Evolutionary conservation across 768 basidiomycete genomes (phyloP).

Genomic region (Leccinellum luteum): DNA sequence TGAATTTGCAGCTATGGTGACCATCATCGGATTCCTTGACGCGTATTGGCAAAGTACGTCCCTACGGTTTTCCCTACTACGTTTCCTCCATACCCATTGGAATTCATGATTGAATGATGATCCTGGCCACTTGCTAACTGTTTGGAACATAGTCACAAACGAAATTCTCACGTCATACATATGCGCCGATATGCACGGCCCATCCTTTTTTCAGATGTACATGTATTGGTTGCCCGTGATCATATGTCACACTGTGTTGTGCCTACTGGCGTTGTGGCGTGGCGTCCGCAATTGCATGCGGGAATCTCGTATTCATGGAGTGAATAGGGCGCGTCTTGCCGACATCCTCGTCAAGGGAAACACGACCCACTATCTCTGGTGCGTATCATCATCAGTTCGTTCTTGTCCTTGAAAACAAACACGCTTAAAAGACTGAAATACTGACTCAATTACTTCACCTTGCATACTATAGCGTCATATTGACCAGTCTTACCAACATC

Average conservation of each 20-base stretch:
- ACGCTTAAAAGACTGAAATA: too few species aligned
- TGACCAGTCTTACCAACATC: not conserved
- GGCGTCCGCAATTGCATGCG: not conserved
- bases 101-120: too few species aligned
- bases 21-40: not conserved
- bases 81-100: too few species aligned
- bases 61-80: too few species aligned
- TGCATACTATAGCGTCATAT: not conserved
- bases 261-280: conserved; percentile 4
- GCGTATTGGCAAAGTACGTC: not conserved
- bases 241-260: conserved; percentile 3
- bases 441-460: not conserved
- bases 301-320: not conserved
- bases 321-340: not conserved
- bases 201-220: conserved; percentile 1
- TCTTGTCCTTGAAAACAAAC: too few species aligned
- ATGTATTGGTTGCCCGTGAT: conserved; percentile 9
- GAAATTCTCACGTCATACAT: not conserved
- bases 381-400: too few species aligned
- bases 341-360: not conserved
- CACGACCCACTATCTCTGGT: not conserved
- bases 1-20: not conserved
- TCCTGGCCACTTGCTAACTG: not conserved
- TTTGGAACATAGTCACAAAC: not conserved
- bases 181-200: not conserved